Conservation (phyloP, 2,329 filamentous ascomycete species). For the Blumeria hordei region DNA sequence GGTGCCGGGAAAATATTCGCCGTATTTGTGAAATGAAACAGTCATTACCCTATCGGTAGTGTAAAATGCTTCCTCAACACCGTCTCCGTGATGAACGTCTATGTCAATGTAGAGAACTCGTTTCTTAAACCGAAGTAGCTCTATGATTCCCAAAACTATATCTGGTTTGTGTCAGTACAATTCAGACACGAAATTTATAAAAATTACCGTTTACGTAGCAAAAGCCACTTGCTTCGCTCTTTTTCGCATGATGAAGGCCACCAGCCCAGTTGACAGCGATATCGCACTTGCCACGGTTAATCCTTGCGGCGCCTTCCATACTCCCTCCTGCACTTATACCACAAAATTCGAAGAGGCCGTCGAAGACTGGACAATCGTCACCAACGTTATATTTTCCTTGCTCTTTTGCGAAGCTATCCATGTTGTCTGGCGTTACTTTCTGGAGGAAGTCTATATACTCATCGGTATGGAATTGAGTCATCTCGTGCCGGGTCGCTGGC, state of each 20-base stretch:
- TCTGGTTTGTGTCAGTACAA: slow-evolving; percentile 33
- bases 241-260: slow-evolving; percentile 91
- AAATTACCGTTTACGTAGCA: slow-evolving; percentile 84
- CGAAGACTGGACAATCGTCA: slow-evolving; percentile 92
- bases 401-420: slow-evolving; percentile 79
- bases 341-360: slow-evolving; percentile 92
- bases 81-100: slow-evolving; percentile 82
- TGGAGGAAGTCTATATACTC: slow-evolving; percentile 90
- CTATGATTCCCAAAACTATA: slow-evolving; percentile 85
- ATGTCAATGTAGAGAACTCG: slow-evolving; percentile 97
- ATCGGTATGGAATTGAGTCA: slow-evolving; percentile 81
- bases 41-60: slow-evolving; percentile 85
- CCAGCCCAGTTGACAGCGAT: slow-evolving; percentile 98
- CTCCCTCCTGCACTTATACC: slow-evolving; percentile 84
- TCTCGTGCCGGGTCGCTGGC: slow-evolving; percentile 68
- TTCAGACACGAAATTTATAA: not conserved
- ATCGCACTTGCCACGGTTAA: slow-evolving; percentile 79
- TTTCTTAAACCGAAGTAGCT: slow-evolving; percentile 72
- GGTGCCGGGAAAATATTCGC: slow-evolving; percentile 85
- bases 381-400: slow-evolving; percentile 87
- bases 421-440: slow-evolving; percentile 95
- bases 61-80: slow-evolving; percentile 83
- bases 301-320: slow-evolving; percentile 74
- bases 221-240: slow-evolving; percentile 86
- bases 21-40: slow-evolving; percentile 88